A percentile compares a stretch with the other conserved stretches of the same genome.
Evolutionary conservation across 2,329 filamentous ascomycete genomes (phyloP).

Genomic region (Monosporascus cannonballus): DNA sequence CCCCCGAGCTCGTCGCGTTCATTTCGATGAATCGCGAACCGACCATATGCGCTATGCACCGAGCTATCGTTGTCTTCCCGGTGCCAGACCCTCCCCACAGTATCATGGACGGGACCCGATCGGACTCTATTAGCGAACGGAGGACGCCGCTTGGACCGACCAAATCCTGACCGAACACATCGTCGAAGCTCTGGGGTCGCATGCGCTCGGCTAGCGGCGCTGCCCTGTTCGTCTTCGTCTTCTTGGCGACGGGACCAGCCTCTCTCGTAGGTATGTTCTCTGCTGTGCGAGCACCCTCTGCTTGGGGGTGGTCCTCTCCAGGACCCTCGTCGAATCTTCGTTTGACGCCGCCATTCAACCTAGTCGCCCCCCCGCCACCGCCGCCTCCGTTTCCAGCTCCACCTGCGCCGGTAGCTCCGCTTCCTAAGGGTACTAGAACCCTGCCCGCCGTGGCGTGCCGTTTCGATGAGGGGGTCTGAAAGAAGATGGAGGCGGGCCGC

Average conservation of each 20-base stretch:
- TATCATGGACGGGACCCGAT: slow-evolving; percentile 89
- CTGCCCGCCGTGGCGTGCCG: slow-evolving; percentile 35
- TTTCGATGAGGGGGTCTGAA: slow-evolving; percentile 55
- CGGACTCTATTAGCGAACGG: slow-evolving; percentile 76
- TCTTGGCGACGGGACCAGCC: slow-evolving; percentile 49
- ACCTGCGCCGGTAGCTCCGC: slow-evolving; percentile 12
- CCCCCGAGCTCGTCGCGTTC: slow-evolving; percentile 84
- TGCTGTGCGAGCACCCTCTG: slow-evolving; percentile 16
- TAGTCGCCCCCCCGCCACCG: slow-evolving; percentile 17
- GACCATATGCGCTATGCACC: slow-evolving; percentile 78
- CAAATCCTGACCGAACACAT: slow-evolving; percentile 86
- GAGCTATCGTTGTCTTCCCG: slow-evolving; percentile 86
- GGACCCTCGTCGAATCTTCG: slow-evolving; percentile 50
- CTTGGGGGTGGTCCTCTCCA: slow-evolving; percentile 19
- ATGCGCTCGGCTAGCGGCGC: slow-evolving; percentile 91
- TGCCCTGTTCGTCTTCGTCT: slow-evolving; percentile 61
- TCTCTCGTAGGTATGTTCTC: slow-evolving; percentile 16
- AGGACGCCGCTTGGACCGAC: slow-evolving; percentile 81
- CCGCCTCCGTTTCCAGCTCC: not conserved
- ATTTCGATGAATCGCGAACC: slow-evolving; percentile 90
- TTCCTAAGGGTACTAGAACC: slow-evolving; percentile 27
- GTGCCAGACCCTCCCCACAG: slow-evolving; percentile 81
- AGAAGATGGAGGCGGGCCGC: slow-evolving; percentile 52
- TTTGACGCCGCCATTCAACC: slow-evolving; percentile 37
- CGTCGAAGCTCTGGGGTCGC: slow-evolving; percentile 76